Evolutionary conservation across 192 early-diverging fungal species (phyloP), one percentile per base, ranked within the genome.

Genomic region (Linnemannia exigua): DNA sequence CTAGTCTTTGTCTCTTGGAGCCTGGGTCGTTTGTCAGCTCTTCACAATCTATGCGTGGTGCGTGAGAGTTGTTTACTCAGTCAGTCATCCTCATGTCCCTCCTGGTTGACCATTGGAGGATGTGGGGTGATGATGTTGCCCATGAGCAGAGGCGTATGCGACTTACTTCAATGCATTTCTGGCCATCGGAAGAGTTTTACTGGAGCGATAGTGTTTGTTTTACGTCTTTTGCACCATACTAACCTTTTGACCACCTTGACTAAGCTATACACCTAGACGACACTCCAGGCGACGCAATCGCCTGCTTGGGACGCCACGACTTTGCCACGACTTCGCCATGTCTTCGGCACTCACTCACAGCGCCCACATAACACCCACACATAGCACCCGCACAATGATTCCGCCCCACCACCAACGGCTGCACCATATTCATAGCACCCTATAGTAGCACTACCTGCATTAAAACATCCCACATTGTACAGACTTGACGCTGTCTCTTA

Each of bases 41-140:
- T 77, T 82, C 71, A 82, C 70, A 82, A 82, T 77, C 80, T 82
- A 82, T 82, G 50, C 74, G 80, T 82, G 74, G 80, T 82, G 80
- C 80, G 80, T 82, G 80, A 76, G 68, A 76, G 80, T 51, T 75
- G 70, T 82, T 82, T 71, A 63, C 63, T 33, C 81, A 77, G 81
- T 82, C 63, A 82, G 81, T 82, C 75, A 51, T 77, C 81, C 68
- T 73, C 81, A 82, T 73, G 33, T 75, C 70, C 54, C 75, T 82
- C 75, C 63, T 82, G 75, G 75, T 82, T 77, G 81, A 82, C 81
- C 75, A 82, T 75, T 77, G 81, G 70, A 77, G 52, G 70, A 33
- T 54, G 47, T 73, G 75, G 41, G 74, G 54, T 73, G 81, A 75
- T 77, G 81, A 82, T 82, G 81, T 82, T 77, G 75, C 81, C n/a